Evolutionary conservation across 352 stramenopile species (phyloP).

Genomic region (Globisporangium paroecandrum): DNA sequence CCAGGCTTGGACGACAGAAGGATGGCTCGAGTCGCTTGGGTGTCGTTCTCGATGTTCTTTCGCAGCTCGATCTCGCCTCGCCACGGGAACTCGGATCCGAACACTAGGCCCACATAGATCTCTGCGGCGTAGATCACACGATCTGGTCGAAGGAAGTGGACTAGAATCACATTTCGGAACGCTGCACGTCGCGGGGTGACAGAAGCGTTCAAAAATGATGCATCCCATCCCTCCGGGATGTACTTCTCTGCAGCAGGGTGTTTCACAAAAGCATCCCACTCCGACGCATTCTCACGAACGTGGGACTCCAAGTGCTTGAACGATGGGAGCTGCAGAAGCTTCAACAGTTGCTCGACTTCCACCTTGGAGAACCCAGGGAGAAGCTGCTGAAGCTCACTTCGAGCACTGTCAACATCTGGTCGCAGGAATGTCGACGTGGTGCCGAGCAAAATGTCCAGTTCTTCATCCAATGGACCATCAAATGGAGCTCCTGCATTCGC

Average conservation of each 20-base stretch:
- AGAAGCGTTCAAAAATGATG: conserved; percentile 25
- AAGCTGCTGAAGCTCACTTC: conserved; percentile 45
- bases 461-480: conserved; percentile 66
- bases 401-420: conserved; percentile 30
- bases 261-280: conserved; percentile 84
- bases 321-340: conserved; percentile 64
- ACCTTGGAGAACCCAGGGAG: conserved; percentile 54
- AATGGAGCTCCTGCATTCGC: conserved; percentile 32
- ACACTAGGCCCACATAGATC: conserved; percentile 74
- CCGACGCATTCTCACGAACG: conserved; percentile 48
- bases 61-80: conserved; percentile 92
- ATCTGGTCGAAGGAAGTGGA: conserved; percentile 88
- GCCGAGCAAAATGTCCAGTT: conserved; percentile 71
- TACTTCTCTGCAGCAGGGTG: conserved; percentile 67
- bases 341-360: conserved; percentile 86
- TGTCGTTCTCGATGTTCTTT: conserved; percentile 91
- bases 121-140: conserved; percentile 83
- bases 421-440: conserved; percentile 48
- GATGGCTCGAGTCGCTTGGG: conserved; percentile 89
- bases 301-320: conserved; percentile 82
- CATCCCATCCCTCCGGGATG: conserved; percentile 68
- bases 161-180: conserved; percentile 80
- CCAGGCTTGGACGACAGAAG: conserved; percentile 96
- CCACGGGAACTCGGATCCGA: conserved; percentile 94
- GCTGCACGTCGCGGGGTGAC: conserved; percentile 52